Evolutionary conservation across 139 green algal species (phyloP).

Genomic region (Zygnema cylindricum): DNA sequence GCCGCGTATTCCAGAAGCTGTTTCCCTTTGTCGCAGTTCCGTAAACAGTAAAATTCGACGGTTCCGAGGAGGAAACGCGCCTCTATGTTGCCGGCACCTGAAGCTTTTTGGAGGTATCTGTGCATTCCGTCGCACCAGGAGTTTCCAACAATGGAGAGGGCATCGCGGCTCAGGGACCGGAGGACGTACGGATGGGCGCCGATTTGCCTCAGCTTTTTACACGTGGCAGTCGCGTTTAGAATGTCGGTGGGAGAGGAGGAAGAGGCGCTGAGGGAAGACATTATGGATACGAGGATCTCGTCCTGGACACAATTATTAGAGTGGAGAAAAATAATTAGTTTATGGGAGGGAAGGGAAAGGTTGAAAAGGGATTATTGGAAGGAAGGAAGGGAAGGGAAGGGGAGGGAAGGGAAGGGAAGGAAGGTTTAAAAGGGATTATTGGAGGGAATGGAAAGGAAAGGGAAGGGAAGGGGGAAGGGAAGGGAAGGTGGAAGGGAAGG

Average conservation of each 20-base stretch:
- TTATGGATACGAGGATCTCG: slow-evolving; percentile 31
- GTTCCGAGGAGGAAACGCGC: slow-evolving; percentile 28
- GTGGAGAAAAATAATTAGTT: not conserved
- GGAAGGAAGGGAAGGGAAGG: too few relatives aligned
- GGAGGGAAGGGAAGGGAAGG: too few relatives aligned
- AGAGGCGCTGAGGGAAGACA: slow-evolving; percentile 35
- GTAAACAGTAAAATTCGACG: slow-evolving; percentile 57
- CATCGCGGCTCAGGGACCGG: not conserved
- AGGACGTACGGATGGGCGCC: not conserved
- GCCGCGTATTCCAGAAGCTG: slow-evolving; percentile 48
- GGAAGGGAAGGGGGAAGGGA: too few relatives aligned
- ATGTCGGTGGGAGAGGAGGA: slow-evolving; percentile 13
- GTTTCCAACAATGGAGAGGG: not conserved
- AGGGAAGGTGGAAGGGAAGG: too few relatives aligned
- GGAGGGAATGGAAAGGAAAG: too few relatives aligned
- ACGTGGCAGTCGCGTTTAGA: slow-evolving; percentile 4
- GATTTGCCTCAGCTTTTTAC: not conserved
- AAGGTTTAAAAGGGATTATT: too few relatives aligned
- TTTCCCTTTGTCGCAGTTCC: slow-evolving; percentile 11
- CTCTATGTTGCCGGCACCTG: slow-evolving; percentile 47
- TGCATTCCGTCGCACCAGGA: slow-evolving; percentile 6
- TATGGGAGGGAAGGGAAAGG: too few relatives aligned
- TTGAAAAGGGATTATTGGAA: too few relatives aligned
- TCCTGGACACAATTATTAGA: slow-evolving; percentile 37
- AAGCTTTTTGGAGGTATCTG: not conserved